Evolutionary conservation across 2,329 filamentous ascomycete species (phyloP), one percentile per base, ranked within the genome.

Genomic region (Colletotrichum scovillei): DNA sequence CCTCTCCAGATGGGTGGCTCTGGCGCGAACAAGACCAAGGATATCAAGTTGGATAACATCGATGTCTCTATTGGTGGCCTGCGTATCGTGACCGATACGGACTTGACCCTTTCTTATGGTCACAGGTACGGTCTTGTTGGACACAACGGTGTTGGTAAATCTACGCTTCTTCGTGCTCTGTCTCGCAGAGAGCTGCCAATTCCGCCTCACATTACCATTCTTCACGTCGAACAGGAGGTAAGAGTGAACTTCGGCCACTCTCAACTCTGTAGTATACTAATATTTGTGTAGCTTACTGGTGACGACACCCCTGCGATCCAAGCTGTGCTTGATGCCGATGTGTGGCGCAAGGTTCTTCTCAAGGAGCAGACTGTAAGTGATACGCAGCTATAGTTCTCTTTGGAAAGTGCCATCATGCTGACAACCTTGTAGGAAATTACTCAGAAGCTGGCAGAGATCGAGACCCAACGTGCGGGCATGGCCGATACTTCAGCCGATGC

Each of bases 141-240:
- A 89, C 94, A 98, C 88, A 99, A 99, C 90, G 97, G 97, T 95
- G 96, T 99, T 76, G 97, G 94, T 89, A 96, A 97, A 89, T 95
- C 95, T 81, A 99, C 97, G n/a, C 87, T 99, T 76, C 89, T 99
- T 75, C 91, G 97, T 77, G 97, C 97, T 19, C 87, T 99, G 76
- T 97, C 95, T 79, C 92, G 95, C 79, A 92, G 97, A 93, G 97
- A 99, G 81, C 90, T 99, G 73, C 90, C 95, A 5, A 97, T 99
- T 84, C 97, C 97, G 12, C 97, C 94, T 1, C 96, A 99, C 78
- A 99, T 99, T 76, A 98, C 97, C 12, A 99, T 99, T 89, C 90
- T 99, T 22, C 97, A 99, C 87, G 97, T 99, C 63, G 97, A 98
- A 82, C 97, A 99, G 88, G 97, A 99, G 88, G 93, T 95, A 84